Conservation (phyloP, 2,329 filamentous ascomycete genomes). For the Colletotrichum sp. region DNA sequence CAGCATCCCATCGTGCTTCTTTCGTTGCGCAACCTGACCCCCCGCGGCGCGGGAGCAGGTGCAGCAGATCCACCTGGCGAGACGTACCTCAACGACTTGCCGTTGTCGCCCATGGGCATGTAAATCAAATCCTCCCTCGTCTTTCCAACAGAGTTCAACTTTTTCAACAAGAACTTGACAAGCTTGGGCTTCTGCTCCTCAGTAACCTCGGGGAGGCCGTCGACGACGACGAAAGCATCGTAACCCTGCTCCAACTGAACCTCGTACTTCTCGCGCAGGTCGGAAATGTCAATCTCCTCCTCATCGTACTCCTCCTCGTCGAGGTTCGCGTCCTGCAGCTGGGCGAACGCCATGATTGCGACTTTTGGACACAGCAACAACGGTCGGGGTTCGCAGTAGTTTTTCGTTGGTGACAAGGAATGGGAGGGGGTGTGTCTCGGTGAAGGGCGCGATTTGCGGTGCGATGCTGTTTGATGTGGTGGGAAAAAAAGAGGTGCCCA, state of each 20-base stretch:
- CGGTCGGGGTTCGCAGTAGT: constrained; percentile 4
- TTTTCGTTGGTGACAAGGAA: not conserved
- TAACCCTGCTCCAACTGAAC: constrained; percentile 95
- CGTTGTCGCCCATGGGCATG: constrained; percentile 92
- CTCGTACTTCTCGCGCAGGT: constrained; percentile 93
- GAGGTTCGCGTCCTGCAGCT: constrained; percentile 89
- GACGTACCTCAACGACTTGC: constrained; percentile 82
- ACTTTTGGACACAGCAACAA: constrained; percentile 18
- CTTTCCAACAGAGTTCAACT: constrained; percentile 84
- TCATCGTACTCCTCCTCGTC: constrained; percentile 86
- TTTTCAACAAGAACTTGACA: constrained; percentile 94
- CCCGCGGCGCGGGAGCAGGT: not conserved
- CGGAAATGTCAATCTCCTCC: constrained; percentile 93
- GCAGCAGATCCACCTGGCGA: not conserved
- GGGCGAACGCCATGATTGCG: constrained; percentile 90
- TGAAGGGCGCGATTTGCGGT: constrained; percentile 12
- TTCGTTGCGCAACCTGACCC: not conserved
- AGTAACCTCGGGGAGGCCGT: constrained; percentile 87
- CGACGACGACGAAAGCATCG: constrained; percentile 94
- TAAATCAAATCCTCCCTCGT: constrained; percentile 86
- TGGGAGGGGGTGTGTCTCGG: constrained; percentile 14
- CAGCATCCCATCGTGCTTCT: not conserved
- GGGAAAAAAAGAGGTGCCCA: constrained; percentile 22
- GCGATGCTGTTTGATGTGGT: constrained; percentile 15
- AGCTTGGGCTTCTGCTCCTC: constrained; percentile 94